These are phyloP conservation scores for Alternaria alternata DNA, from an alignment of 2,329 filamentous ascomycete species.

Conservation along the genomic window DNA sequence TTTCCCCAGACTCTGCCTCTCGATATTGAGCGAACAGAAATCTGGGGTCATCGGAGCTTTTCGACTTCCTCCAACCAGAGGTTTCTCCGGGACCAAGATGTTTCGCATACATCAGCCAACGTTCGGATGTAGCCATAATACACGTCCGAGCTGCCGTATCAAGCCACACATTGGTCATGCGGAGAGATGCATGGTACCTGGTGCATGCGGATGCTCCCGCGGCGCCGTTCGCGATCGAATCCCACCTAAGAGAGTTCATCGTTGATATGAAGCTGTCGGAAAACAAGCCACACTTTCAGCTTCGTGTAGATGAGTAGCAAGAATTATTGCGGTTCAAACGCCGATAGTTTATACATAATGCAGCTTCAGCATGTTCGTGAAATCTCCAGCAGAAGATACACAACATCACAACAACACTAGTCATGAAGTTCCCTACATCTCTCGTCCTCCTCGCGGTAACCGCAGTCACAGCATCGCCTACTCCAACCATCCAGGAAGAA, in stretches of 20 bases:
- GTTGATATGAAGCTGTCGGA: constrained; percentile 13
- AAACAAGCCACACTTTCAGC: constrained; percentile 1
- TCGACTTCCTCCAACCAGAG: constrained; percentile 27
- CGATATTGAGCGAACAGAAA: background rate
- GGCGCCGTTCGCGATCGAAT: constrained; percentile 1
- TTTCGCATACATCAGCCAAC: constrained; percentile 4
- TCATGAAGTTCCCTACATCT: constrained; percentile 23
- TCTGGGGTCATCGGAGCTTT: constrained; percentile 2
- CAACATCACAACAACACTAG: background rate
- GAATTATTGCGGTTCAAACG: constrained; percentile 8
- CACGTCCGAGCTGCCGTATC: background rate
- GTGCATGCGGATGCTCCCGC: constrained; percentile 4
- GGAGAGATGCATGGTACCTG: constrained; percentile 2
- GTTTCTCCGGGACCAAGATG: constrained; percentile 19
- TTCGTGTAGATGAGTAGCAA: background rate
- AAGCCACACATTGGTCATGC: background rate
- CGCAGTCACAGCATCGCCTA: constrained; percentile 23
- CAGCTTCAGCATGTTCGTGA: background rate
- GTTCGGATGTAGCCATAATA: background rate
- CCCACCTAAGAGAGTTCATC: constrained; percentile 22
- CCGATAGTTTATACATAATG: constrained; percentile 17
- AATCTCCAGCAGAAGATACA: background rate
- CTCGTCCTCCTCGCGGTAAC: constrained; percentile 19
- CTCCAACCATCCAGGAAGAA: constrained; percentile 16
- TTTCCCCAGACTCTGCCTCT: constrained; percentile 15